Conservation (phyloP, 768 basidiomycete species). For the Chalciporus chontae region DNA sequence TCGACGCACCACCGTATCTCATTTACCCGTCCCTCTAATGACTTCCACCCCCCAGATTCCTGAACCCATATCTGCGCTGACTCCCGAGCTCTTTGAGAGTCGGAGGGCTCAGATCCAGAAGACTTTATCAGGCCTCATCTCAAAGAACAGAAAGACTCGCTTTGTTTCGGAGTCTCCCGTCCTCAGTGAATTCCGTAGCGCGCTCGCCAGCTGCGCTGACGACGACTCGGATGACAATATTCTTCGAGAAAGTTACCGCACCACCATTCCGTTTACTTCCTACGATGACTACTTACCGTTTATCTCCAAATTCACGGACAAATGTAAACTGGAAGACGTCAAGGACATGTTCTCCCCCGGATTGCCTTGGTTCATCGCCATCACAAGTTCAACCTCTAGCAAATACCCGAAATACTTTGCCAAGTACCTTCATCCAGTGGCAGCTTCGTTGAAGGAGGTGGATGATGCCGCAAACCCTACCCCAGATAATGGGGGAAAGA, state of each 20-base stretch:
- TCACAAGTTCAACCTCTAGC: constrained; percentile 18
- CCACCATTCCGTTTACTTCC: constrained; percentile 15
- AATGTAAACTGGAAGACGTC: constrained; percentile 8
- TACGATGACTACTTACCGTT: constrained; percentile 22
- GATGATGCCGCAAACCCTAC: constrained; percentile 12
- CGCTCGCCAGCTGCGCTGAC: constrained; percentile 7
- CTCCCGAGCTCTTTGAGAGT: constrained; percentile 3
- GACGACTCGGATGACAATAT: background rate
- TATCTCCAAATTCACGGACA: constrained; percentile 7
- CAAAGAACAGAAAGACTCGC: constrained; percentile 12
- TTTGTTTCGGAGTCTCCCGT: constrained; percentile 14
- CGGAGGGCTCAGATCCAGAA: constrained; percentile 1
- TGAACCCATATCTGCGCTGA: background rate
- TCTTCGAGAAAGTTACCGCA: constrained; percentile 15
- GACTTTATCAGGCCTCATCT: constrained; percentile 10
- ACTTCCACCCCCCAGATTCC: background rate
- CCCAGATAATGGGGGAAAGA: constrained; percentile 16
- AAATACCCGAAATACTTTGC: constrained; percentile 18
- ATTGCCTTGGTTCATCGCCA: constrained; percentile 18
- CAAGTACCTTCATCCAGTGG: constrained; percentile 10
- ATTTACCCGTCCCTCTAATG: background rate
- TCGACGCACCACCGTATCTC: too few species aligned
- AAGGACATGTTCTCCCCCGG: constrained; percentile 23
- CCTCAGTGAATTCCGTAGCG: constrained; percentile 9
- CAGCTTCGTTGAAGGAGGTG: constrained; percentile 11